phyloP scores from a whole-genome alignment of 2,329 filamentous ascomycete genomes.

The Pestalotiopsis sp. region DNA sequence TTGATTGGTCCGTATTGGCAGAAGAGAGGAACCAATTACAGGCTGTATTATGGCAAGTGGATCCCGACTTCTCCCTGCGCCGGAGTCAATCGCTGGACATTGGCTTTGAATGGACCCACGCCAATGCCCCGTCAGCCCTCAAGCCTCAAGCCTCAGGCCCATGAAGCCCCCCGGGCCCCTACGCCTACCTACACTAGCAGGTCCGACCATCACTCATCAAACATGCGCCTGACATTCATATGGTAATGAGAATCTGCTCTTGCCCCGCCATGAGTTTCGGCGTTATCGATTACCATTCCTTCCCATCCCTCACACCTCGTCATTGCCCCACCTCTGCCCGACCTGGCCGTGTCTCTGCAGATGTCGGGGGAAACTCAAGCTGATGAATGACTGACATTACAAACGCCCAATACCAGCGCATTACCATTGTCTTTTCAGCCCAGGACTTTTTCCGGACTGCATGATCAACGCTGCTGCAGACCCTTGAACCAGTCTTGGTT shows the following conservation, averaged over 20 bases:
- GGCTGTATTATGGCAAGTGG: not conserved
- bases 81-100: not conserved
- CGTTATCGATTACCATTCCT: conserved; percentile 2
- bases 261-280: not conserved
- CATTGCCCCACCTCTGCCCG: conserved; percentile 9
- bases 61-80: not conserved
- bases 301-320: not conserved
- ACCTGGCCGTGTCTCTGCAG: not conserved
- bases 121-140: too few relatives aligned
- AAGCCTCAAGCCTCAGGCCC: too few relatives aligned
- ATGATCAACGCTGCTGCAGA: not conserved
- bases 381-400: not conserved
- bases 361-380: not conserved
- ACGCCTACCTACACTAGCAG: not conserved
- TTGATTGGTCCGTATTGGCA: not conserved
- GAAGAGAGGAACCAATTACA: not conserved
- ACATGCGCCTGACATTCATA: not conserved
- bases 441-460: not conserved
- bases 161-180: not conserved
- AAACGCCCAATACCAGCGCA: not conserved
- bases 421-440: not conserved
- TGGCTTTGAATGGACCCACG: too few relatives aligned
- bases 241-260: not conserved
- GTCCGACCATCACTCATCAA: not conserved
- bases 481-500: not conserved